Conservation (phyloP, 2,329 filamentous ascomycete species). For the Hypomyces perniciosus region DNA sequence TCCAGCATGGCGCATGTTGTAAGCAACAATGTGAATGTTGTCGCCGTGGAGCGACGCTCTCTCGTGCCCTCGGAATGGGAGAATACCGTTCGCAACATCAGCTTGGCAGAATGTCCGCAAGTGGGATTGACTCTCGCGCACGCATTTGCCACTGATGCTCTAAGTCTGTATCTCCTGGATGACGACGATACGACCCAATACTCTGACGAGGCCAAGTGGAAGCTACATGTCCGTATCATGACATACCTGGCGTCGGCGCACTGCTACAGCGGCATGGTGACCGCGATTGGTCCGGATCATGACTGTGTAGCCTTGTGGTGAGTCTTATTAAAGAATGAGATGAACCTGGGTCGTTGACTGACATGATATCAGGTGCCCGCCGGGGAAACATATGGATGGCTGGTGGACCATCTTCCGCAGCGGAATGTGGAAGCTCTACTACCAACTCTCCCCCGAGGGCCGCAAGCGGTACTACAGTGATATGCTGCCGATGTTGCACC, state of each 20-base stretch:
- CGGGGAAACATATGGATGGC: conserved; percentile 67
- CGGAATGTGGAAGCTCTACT: conserved; percentile 73
- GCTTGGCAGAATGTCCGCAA: conserved; percentile 61
- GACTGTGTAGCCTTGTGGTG: conserved; percentile 77
- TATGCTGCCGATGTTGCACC: conserved; percentile 67
- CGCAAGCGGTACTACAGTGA: conserved; percentile 70
- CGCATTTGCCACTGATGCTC: conserved; percentile 69
- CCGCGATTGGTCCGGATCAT: conserved; percentile 68
- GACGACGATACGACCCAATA: conserved; percentile 59
- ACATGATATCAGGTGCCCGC: background rate
- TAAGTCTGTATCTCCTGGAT: conserved; percentile 69
- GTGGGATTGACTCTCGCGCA: conserved; percentile 68
- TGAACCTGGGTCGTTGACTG: background rate
- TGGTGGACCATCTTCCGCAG: conserved; percentile 65
- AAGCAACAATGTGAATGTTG: conserved; percentile 14
- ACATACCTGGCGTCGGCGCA: conserved; percentile 73
- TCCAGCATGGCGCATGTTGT: conserved; percentile 12
- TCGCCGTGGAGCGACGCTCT: conserved; percentile 28
- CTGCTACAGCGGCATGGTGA: conserved; percentile 66
- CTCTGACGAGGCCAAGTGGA: conserved; percentile 64
- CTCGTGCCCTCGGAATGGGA: conserved; percentile 49
- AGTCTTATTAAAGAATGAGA: conserved; percentile 24
- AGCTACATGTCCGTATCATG: conserved; percentile 70
- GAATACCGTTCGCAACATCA: conserved; percentile 55
- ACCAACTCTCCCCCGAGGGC: conserved; percentile 66